phyloP scores from a whole-genome alignment of 1,139 yeast species.

The Suhomyces panamericanus region DNA sequence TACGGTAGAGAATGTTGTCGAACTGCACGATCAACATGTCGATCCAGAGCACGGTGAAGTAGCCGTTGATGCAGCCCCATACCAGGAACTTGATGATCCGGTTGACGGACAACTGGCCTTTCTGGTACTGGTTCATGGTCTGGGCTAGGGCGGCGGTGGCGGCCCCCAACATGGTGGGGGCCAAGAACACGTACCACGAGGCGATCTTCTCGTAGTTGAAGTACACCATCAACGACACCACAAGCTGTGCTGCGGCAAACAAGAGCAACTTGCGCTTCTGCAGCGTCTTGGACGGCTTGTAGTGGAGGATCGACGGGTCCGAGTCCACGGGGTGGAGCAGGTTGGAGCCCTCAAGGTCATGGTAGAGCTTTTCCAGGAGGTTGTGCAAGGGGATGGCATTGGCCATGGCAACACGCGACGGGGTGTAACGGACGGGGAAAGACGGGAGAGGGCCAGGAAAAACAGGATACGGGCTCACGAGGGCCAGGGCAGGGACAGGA shows the following conservation, averaged over 20 bases:
- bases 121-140: conserved; percentile 51
- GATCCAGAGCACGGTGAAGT: conserved; percentile 58
- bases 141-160: conserved; percentile 60
- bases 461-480: too few relatives aligned
- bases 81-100: conserved; percentile 50
- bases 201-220: conserved; percentile 28
- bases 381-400: conserved; percentile 7
- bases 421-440: background rate
- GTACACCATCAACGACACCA: conserved; percentile 27
- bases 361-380: conserved; percentile 11
- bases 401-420: conserved; percentile 2
- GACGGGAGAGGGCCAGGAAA: background rate
- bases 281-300: conserved; percentile 2
- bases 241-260: conserved; percentile 26
- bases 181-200: conserved; percentile 24
- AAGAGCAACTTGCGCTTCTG: conserved; percentile 9
- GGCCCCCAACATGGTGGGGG: conserved; percentile 48
- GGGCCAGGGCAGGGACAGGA: too few relatives aligned
- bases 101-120: conserved; percentile 40
- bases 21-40: conserved; percentile 42
- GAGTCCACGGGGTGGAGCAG: conserved; percentile 13
- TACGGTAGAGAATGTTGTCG: conserved; percentile 37
- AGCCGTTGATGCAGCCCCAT: conserved; percentile 67
- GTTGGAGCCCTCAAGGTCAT: conserved; percentile 14
- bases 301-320: conserved; percentile 6